Percentiles rank a stretch among this genome's conserved stretches.
Conservation (phyloP, 176 grass and related monocot species). For the Hsuehochloa calcarea region DNA sequence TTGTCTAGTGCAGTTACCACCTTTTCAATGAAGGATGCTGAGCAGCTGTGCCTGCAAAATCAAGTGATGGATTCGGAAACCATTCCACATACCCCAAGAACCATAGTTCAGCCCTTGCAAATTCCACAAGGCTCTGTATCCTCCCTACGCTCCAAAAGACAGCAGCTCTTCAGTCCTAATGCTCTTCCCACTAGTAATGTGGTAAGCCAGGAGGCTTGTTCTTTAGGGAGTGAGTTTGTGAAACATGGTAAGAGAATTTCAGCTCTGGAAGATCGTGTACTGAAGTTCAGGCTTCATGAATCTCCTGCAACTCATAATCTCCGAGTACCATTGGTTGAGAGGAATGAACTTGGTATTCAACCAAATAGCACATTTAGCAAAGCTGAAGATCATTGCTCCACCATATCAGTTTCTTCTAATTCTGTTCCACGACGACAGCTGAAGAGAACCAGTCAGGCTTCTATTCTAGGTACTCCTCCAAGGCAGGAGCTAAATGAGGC, state of each 20-base stretch:
- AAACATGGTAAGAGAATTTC: conserved; percentile 58
- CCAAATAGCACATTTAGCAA: conserved; percentile 18
- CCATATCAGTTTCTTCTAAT: conserved; percentile 24
- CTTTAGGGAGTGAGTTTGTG: conserved; percentile 45
- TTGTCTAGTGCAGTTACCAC: conserved; percentile 5
- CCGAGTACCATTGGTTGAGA: conserved; percentile 8
- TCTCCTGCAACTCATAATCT: conserved; percentile 30
- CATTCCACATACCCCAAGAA: conserved; percentile 42
- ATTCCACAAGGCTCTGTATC: conserved; percentile 47
- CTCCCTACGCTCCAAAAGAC: conserved; percentile 50
- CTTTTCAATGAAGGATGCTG: conserved; percentile 19
- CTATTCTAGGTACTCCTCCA: neutral
- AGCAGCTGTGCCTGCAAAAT: conserved; percentile 25
- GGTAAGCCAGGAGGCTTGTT: conserved; percentile 9
- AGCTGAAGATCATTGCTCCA: conserved; percentile 12
- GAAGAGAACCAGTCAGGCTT: neutral
- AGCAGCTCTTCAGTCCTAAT: conserved; percentile 42
- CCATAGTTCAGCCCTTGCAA: conserved; percentile 32
- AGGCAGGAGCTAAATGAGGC: conserved; percentile 20
- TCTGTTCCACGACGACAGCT: neutral
- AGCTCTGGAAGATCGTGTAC: conserved; percentile 40
- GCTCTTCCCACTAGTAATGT: conserved; percentile 24
- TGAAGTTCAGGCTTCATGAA: conserved; percentile 36
- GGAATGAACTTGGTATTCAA: conserved; percentile 32
- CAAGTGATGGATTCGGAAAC: conserved; percentile 36